These are phyloP conservation scores for Clarkia xantiana DNA, from an alignment of 345 rosid species.

Conservation along the genomic window DNA sequence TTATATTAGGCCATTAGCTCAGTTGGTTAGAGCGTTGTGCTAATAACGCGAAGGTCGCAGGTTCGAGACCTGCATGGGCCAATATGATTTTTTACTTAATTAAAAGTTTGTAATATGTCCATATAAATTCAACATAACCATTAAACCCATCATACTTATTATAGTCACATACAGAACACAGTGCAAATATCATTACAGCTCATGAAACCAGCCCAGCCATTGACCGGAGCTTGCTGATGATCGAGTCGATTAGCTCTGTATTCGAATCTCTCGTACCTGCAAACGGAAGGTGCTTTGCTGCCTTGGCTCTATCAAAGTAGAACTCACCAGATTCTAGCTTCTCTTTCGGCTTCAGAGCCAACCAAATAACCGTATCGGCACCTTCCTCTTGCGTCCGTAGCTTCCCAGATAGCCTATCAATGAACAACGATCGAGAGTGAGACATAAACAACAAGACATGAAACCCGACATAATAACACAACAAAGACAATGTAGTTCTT, in stretches of 20 bases:
- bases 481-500: too few species aligned
- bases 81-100: too few species aligned
- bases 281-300: constrained; percentile 53
- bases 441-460: not conserved
- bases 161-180: not conserved
- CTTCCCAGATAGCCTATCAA: constrained; percentile 53
- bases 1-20: constrained; percentile 27
- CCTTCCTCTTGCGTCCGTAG: constrained; percentile 75
- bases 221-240: constrained; percentile 30
- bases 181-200: not conserved
- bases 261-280: constrained; percentile 55
- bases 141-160: too few species aligned
- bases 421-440: not conserved
- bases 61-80: constrained; percentile 50
- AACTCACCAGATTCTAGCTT: constrained; percentile 58
- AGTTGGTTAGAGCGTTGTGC: constrained; percentile 94
- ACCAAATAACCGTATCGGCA: constrained; percentile 72
- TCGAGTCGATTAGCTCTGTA: constrained; percentile 24
- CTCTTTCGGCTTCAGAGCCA: constrained; percentile 74
- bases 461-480: not conserved
- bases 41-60: constrained; percentile 89
- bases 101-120: too few species aligned
- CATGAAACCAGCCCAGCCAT: constrained; percentile 20
- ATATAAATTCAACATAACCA: too few species aligned
- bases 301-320: constrained; percentile 81